These are phyloP conservation scores for Podaxis pistillaris DNA, from an alignment of 768 basidiomycete species.

Conservation along the genomic window DNA sequence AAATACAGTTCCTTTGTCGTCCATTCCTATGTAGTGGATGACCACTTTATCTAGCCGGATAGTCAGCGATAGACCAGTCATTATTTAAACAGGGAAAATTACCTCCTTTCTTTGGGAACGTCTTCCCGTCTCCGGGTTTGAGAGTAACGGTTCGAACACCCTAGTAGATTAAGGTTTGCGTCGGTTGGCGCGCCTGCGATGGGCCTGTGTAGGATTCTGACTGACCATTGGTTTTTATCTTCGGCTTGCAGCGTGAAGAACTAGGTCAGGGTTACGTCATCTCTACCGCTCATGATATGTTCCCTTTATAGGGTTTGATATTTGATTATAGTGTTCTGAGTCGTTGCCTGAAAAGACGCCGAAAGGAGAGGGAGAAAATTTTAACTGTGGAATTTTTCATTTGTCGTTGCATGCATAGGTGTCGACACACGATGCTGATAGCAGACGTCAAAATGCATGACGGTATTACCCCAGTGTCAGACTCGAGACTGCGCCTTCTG, in stretches of 20 bases:
- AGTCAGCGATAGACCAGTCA: background rate
- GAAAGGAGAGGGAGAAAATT: background rate
- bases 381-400: too few relatives aligned
- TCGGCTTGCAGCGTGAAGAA: background rate
- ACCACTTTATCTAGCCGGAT: constrained; percentile 54
- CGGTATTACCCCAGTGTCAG: too few relatives aligned
- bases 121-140: constrained; percentile 54
- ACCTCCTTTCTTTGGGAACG: constrained; percentile 73
- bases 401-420: too few relatives aligned
- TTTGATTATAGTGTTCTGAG: background rate
- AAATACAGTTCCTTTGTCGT: constrained; percentile 59
- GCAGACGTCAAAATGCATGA: too few relatives aligned
- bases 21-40: constrained; percentile 80
- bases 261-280: background rate
- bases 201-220: background rate
- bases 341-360: background rate
- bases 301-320: background rate
- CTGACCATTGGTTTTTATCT: background rate
- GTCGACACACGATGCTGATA: too few relatives aligned
- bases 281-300: background rate
- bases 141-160: constrained; percentile 67
- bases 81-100: constrained; percentile 11
- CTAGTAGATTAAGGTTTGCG: constrained; percentile 30
- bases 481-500: background rate
- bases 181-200: background rate